Evolutionary conservation across 2,329 filamentous ascomycete genomes (phyloP), one percentile per base, ranked within the genome.

Genomic region (Blastomyces parvus): DNA sequence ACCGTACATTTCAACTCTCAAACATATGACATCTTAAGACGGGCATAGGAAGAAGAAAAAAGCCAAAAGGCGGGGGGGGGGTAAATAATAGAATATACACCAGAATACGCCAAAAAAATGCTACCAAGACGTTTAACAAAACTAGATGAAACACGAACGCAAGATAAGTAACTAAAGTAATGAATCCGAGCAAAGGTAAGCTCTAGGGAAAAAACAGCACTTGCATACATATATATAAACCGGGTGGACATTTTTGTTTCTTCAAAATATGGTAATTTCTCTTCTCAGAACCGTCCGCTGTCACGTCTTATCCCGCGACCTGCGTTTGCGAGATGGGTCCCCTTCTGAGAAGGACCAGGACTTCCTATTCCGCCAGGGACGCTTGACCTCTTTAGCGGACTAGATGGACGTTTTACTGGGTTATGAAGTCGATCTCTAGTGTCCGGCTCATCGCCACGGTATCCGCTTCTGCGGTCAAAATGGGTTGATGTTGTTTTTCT

Each of bases 401-500:
- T 80, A 14, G 73, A 73, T 19, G 70, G 71, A 40, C 73, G 68
- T 63, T 75, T 78, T 64, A 74, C 65, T 6, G 77, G 76, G 62
- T 74, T 78, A 48, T 70, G 67, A 33, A 68, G 69, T 38, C 70
- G 69, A 60, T 78, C 74, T 44, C 71, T 73, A 64, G 74, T 72
- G 27, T 72, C 71, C 57, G 74, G 71, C 55, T 75, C 74, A 0
- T 71, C 75, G 17, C 68, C 71, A 60, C 71, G 74, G 68, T 70
- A 78, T 53, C 85, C 79, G 63, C 71, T 67, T 63, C 72, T 72
- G 22, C 71, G 71, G 22, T 78, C 74, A 59, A 79, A 73, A 60
- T 80, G 89, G 75, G 75, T 84, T 75, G 78, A 90, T 69, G 80
- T 85, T 1, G 89, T 82, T 73, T 96, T 96, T 70, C 91, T 88